Evolutionary conservation across 768 basidiomycete genomes (phyloP).

Genomic region (Pleurotus pulmonarius): DNA sequence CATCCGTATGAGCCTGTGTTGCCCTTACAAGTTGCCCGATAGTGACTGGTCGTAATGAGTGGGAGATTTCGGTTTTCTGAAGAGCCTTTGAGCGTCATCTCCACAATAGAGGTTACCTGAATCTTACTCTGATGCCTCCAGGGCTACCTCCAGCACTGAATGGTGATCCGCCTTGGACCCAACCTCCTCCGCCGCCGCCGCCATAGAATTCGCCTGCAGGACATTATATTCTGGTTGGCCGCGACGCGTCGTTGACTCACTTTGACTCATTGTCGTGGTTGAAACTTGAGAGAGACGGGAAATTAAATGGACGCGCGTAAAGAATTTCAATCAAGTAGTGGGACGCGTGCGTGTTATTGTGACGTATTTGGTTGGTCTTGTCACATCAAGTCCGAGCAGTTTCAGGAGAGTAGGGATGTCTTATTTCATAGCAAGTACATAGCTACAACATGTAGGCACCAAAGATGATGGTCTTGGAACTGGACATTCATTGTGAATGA

Average conservation of each 20-base stretch:
- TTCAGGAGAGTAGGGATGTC: too few species aligned
- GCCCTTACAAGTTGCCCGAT: slow-evolving; percentile 53
- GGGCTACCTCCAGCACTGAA: slow-evolving; percentile 59
- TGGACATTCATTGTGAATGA: slow-evolving; percentile 10
- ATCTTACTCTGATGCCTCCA: slow-evolving; percentile 44
- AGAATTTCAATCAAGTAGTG: too few species aligned
- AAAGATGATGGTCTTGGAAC: not conserved
- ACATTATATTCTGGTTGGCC: not conserved
- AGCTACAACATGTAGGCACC: not conserved
- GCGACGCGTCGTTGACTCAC: slow-evolving; percentile 21
- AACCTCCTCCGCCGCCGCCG: slow-evolving; percentile 54
- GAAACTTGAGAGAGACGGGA: not conserved
- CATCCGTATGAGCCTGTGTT: slow-evolving; percentile 81
- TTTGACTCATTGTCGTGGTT: slow-evolving; percentile 36
- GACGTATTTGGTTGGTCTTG: not conserved
- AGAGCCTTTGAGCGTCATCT: not conserved
- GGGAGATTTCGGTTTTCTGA: slow-evolving; percentile 34
- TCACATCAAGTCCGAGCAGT: not conserved
- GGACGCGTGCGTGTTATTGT: not conserved
- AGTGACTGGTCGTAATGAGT: slow-evolving; percentile 32
- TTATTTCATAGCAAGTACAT: not conserved
- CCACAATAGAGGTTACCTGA: slow-evolving; percentile 9
- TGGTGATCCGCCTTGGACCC: slow-evolving; percentile 57
- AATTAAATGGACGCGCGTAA: not conserved
- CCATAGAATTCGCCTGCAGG: slow-evolving; percentile 15